These are phyloP conservation scores for Alloascoidea africana DNA, from an alignment of 805 yeast genomes.

Conservation along the genomic window DNA sequence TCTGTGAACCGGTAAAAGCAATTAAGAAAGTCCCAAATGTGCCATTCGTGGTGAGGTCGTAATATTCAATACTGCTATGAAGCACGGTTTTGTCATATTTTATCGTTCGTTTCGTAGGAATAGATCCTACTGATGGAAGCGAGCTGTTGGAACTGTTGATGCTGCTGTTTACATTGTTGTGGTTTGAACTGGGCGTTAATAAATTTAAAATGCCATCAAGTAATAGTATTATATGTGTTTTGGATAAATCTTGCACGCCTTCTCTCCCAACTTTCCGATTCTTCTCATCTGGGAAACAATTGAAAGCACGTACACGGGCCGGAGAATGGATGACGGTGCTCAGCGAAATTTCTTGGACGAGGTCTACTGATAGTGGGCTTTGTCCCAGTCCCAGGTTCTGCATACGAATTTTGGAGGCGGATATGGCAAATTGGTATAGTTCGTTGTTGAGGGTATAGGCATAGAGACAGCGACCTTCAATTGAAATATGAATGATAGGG, in stretches of 20 bases:
- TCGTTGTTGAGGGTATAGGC: constrained; percentile 19
- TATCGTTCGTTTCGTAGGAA: constrained; percentile 5
- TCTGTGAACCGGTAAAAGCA: constrained; percentile 2
- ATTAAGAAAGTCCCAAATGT: constrained; percentile 2
- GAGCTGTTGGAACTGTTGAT: constrained; percentile 1
- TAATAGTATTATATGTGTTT: constrained; percentile 16
- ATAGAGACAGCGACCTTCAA: constrained; percentile 15
- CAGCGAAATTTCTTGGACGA: constrained; percentile 18
- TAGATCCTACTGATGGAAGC: neutral
- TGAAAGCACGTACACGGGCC: constrained; percentile 19
- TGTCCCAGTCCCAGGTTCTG: constrained; percentile 8
- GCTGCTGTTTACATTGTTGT: constrained; percentile 9
- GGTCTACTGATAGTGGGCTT: constrained; percentile 9
- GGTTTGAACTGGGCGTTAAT: constrained; percentile 9
- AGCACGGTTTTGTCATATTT: constrained; percentile 13
- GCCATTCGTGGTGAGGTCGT: neutral
- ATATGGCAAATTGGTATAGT: constrained; percentile 14
- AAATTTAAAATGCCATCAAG: constrained; percentile 21
- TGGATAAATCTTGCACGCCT: constrained; percentile 7
- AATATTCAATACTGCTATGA: constrained; percentile 16
- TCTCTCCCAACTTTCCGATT: constrained; percentile 4
- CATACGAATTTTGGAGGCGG: constrained; percentile 2
- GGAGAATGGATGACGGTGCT: constrained; percentile 21
- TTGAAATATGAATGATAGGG: constrained; percentile 15
- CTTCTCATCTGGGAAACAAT: constrained; percentile 9